Percentiles rank a stretch among this genome's conserved stretches.
Conservation (phyloP, 2,329 filamentous ascomycete species). For the Fusarium sublunatum region DNA sequence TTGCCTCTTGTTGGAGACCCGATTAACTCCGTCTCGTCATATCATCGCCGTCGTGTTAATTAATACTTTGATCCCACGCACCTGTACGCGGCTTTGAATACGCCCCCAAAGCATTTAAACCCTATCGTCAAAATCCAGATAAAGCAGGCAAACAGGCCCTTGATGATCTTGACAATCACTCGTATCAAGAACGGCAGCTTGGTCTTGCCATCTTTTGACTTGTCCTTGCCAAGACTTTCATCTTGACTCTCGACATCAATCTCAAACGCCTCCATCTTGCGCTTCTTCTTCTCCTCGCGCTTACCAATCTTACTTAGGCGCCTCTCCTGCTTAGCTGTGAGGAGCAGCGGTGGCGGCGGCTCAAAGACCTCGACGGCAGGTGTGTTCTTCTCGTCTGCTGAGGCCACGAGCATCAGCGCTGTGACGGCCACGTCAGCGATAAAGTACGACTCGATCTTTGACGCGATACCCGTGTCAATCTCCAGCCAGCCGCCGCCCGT, state of each 20-base stretch:
- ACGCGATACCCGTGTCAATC: slow-evolving; percentile 69
- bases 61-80: slow-evolving; percentile 61
- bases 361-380: slow-evolving; percentile 64
- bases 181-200: slow-evolving; percentile 63
- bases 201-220: slow-evolving; percentile 56
- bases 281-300: slow-evolving; percentile 47
- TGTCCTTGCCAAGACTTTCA: slow-evolving; percentile 55
- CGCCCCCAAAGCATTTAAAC: slow-evolving; percentile 63
- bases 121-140: slow-evolving; percentile 68
- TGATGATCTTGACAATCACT: slow-evolving; percentile 62
- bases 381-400: slow-evolving; percentile 64
- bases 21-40: slow-evolving; percentile 19
- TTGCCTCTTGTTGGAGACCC: slow-evolving; percentile 4
- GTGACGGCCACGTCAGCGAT: slow-evolving; percentile 71
- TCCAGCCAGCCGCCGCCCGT: slow-evolving; percentile 70
- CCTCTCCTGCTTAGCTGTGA: slow-evolving; percentile 42
- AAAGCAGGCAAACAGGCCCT: slow-evolving; percentile 66
- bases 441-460: slow-evolving; percentile 70
- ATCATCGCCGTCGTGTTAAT: slow-evolving; percentile 24
- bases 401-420: slow-evolving; percentile 69
- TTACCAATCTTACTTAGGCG: slow-evolving; percentile 49
- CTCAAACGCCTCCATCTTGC: slow-evolving; percentile 66
- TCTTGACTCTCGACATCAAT: slow-evolving; percentile 73
- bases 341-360: slow-evolving; percentile 61
- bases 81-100: slow-evolving; percentile 63